phyloP scores from a whole-genome alignment of 768 basidiomycete species.

The Dentipellis fragilis region DNA sequence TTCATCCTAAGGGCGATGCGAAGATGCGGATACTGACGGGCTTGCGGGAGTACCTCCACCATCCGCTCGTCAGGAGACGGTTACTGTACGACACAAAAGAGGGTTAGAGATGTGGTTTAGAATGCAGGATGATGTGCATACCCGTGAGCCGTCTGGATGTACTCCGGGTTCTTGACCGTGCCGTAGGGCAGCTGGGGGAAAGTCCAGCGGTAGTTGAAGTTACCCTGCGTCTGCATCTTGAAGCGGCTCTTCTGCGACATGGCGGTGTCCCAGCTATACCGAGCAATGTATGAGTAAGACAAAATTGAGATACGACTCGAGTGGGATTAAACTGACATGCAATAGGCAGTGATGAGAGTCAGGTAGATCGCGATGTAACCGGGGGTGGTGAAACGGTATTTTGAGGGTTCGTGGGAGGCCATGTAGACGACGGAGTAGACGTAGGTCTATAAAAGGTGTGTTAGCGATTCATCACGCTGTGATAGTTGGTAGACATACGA shows the following conservation, averaged over 20 bases:
- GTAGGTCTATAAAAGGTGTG: slow-evolving; percentile 55
- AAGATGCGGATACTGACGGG: slow-evolving; percentile 44
- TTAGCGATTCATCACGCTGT: slow-evolving; percentile 2
- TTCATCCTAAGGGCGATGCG: neutral
- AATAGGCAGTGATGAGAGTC: slow-evolving; percentile 78
- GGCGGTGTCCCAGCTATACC: slow-evolving; percentile 75
- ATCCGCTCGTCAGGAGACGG: slow-evolving; percentile 83
- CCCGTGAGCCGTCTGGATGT: slow-evolving; percentile 92
- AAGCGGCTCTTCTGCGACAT: slow-evolving; percentile 97
- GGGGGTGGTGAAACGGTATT: slow-evolving; percentile 77
- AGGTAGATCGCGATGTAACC: slow-evolving; percentile 65
- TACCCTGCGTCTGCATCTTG: slow-evolving; percentile 94
- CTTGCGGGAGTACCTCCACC: slow-evolving; percentile 93
- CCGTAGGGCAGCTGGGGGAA: slow-evolving; percentile 91
- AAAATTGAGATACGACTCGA: too few species aligned
- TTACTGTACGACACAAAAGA: slow-evolving; percentile 38
- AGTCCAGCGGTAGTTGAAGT: slow-evolving; percentile 72
- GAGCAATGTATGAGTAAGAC: neutral
- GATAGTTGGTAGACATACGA: slow-evolving; percentile 43
- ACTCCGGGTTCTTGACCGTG: slow-evolving; percentile 77
- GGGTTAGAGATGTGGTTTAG: neutral
- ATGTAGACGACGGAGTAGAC: slow-evolving; percentile 97
- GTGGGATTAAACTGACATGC: slow-evolving; percentile 50
- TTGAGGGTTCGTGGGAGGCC: slow-evolving; percentile 84
- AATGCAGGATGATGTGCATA: slow-evolving; percentile 20